These are phyloP conservation scores for Suhomyces chickasaworum DNA, from an alignment of 1,139 yeast species.

Conservation along the genomic window DNA sequence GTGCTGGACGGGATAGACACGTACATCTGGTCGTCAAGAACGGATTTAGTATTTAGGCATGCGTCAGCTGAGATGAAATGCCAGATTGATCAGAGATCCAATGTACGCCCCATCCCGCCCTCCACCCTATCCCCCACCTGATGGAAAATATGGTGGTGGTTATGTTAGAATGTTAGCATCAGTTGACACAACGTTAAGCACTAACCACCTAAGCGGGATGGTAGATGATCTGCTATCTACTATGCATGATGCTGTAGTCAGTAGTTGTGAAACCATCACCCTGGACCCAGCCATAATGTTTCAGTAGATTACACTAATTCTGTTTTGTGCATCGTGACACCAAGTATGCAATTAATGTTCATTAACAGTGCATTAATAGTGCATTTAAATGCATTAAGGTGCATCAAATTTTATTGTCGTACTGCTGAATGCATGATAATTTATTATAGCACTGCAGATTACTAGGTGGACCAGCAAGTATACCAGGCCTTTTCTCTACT, in stretches of 20 bases:
- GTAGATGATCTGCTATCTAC: background rate
- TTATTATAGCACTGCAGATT: background rate
- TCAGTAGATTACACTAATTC: background rate
- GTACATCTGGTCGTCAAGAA: background rate
- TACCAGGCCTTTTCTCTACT: background rate
- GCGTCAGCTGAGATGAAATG: background rate
- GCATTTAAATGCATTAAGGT: background rate
- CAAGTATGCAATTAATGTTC: too few species aligned
- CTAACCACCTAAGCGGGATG: background rate
- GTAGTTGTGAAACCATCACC: background rate
- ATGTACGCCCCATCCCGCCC: background rate
- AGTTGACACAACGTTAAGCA: background rate
- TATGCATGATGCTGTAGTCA: background rate
- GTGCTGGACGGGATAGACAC: background rate
- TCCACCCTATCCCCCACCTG: too few species aligned
- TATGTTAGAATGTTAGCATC: too few species aligned
- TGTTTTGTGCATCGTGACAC: background rate
- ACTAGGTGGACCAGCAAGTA: background rate
- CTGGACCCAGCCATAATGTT: background rate
- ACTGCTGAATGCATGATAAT: background rate
- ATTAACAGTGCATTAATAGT: too few species aligned
- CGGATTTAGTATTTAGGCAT: conserved; percentile 1
- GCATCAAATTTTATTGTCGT: background rate
- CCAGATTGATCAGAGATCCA: background rate
- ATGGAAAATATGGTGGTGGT: too few species aligned